Conservation (phyloP, 116 monocot species). For the Cymodocea nodosa region DNA sequence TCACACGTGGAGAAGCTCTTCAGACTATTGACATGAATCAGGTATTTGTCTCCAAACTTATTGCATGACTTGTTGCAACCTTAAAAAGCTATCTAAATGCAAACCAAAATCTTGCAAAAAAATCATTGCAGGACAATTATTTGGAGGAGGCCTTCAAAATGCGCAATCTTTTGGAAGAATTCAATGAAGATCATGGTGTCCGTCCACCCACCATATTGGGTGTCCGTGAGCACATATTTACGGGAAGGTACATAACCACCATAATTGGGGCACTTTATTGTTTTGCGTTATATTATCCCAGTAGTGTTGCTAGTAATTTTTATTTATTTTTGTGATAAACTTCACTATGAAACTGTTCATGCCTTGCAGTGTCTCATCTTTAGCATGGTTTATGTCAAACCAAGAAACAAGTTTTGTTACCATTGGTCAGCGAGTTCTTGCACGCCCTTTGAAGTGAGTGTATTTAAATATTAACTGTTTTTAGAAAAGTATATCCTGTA, state of each 20-base stretch:
- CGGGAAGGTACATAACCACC: constrained; percentile 53
- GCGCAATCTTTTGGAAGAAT: constrained; percentile 98
- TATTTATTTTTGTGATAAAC: background rate
- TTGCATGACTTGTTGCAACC: too few species aligned
- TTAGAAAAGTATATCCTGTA: background rate
- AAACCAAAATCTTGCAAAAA: background rate
- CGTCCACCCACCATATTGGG: constrained; percentile 95
- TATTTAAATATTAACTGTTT: background rate
- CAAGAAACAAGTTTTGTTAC: constrained; percentile 99
- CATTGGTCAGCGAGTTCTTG: constrained; percentile 92
- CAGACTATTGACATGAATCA: constrained; percentile 99
- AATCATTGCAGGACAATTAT: constrained; percentile 71
- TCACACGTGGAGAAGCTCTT: constrained; percentile 97
- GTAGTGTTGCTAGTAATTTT: too few species aligned
- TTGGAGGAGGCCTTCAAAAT: constrained; percentile 98
- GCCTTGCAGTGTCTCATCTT: constrained; percentile 82
- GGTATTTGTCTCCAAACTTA: constrained; percentile 16
- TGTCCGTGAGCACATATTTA: constrained; percentile 98
- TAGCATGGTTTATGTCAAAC: constrained; percentile 98
- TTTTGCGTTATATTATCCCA: background rate
- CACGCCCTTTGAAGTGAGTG: constrained; percentile 82
- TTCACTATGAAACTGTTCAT: background rate
- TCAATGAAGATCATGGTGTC: constrained; percentile 90
- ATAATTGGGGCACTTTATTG: background rate
- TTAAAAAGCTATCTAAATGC: too few species aligned